phyloP scores from a whole-genome alignment of 306 rosid species.

The Lathyrus tuberosus region DNA sequence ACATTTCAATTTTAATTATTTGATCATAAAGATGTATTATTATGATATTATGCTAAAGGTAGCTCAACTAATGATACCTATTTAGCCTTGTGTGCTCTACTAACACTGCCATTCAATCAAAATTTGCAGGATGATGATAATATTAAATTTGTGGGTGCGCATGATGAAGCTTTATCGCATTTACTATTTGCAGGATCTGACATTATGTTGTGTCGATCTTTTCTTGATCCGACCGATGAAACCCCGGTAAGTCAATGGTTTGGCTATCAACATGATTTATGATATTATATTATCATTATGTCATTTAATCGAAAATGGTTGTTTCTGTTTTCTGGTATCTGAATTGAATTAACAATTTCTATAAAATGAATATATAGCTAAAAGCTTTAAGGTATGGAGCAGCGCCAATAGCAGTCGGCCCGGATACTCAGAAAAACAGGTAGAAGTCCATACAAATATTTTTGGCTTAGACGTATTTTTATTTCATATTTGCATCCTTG shows the following conservation, averaged over 20 bases:
- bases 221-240: conserved; percentile 65
- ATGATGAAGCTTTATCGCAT: conserved; percentile 62
- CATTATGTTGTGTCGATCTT: conserved; percentile 75
- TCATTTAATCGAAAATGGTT: not conserved
- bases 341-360: not conserved
- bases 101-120: conserved; percentile 31
- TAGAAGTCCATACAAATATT: too few species aligned
- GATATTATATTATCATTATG: too few species aligned
- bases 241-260: conserved; percentile 61
- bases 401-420: conserved; percentile 60
- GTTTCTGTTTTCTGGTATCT: not conserved
- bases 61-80: not conserved
- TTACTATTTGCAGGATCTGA: conserved; percentile 79
- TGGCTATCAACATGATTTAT: not conserved
- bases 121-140: conserved; percentile 58
- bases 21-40: not conserved
- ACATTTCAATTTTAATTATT: too few species aligned
- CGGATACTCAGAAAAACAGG: conserved; percentile 20
- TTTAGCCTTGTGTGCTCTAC: conserved; percentile 13
- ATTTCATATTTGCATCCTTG: conserved; percentile 9
- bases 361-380: conserved; percentile 52
- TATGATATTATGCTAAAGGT: not conserved
- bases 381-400: conserved; percentile 88
- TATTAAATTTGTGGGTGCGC: conserved; percentile 44
- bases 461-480: too few species aligned